phyloP scores from a whole-genome alignment of 768 basidiomycete species.

The Collybia sordida region DNA sequence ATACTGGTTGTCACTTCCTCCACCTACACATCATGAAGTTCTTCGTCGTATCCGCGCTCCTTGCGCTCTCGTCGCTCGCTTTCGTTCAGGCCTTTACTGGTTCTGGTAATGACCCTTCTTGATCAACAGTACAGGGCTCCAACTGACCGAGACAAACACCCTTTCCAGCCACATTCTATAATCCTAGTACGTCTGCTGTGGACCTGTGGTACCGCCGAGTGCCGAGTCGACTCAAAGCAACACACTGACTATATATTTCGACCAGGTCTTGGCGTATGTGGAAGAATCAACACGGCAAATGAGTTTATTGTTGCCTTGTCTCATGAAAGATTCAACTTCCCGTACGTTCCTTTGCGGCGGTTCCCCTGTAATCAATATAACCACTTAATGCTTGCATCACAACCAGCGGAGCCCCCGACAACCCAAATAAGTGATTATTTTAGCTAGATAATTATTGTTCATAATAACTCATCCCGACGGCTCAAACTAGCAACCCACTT shows the following conservation, averaged over 20 bases:
- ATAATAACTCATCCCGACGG: background rate
- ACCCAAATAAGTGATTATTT: constrained; percentile 10
- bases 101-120: background rate
- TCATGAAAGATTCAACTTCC: constrained; percentile 7
- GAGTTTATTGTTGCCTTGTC: constrained; percentile 15
- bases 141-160: background rate
- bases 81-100: constrained; percentile 2
- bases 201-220: too few species aligned
- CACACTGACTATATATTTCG: background rate
- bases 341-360: constrained; percentile 8
- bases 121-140: background rate
- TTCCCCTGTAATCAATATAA: background rate
- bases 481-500: constrained; percentile 14
- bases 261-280: constrained; percentile 11
- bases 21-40: background rate
- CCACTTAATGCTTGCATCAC: background rate
- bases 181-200: background rate
- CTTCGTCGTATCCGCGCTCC: background rate
- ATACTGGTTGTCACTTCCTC: background rate
- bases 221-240: background rate
- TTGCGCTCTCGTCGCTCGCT: background rate
- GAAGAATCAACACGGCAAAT: constrained; percentile 2
- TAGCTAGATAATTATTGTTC: background rate
- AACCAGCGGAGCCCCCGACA: constrained; percentile 6
- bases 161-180: background rate